Evolutionary conservation across 441 rosid genomes (phyloP).

Genomic region (Melastoma candidum): DNA sequence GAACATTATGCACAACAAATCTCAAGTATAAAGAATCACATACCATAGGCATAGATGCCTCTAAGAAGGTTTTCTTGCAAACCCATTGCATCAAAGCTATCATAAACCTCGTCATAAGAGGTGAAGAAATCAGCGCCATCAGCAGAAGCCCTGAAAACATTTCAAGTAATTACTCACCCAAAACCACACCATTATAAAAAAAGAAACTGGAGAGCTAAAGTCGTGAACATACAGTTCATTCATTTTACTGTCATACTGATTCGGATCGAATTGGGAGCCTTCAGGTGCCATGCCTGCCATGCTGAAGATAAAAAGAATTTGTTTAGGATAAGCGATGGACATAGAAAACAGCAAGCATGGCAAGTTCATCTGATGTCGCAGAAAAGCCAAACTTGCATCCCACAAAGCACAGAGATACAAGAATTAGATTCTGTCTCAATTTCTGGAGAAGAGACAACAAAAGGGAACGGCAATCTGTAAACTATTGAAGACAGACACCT

Average conservation of each 20-base stretch:
- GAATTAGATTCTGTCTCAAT: slow-evolving; percentile 54
- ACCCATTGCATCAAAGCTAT: slow-evolving; percentile 17
- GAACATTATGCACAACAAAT: background rate
- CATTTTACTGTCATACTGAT: slow-evolving; percentile 15
- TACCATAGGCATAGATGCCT: slow-evolving; percentile 22
- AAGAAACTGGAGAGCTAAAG: background rate
- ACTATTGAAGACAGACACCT: slow-evolving; percentile 22
- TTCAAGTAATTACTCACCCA: background rate
- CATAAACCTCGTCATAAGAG: slow-evolving; percentile 19
- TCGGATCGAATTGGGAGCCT: slow-evolving; percentile 16
- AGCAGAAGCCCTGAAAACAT: slow-evolving; percentile 8
- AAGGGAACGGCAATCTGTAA: slow-evolving; percentile 25
- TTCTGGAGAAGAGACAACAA: slow-evolving; percentile 30
- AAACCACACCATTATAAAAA: background rate
- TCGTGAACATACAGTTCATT: slow-evolving; percentile 13
- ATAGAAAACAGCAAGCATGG: background rate
- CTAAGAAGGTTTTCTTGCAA: slow-evolving; percentile 18
- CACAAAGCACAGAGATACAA: slow-evolving; percentile 34
- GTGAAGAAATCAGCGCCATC: slow-evolving; percentile 18
- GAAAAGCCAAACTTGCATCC: slow-evolving; percentile 71
- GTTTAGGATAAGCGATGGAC: background rate
- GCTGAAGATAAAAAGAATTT: slow-evolving; percentile 1
- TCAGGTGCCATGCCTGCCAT: slow-evolving; percentile 19
- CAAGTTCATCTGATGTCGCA: slow-evolving; percentile 20
- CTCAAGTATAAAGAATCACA: background rate